Evolutionary conservation across 257 asterid species (phyloP).

Genomic region (Nicotiana sylvestris): DNA sequence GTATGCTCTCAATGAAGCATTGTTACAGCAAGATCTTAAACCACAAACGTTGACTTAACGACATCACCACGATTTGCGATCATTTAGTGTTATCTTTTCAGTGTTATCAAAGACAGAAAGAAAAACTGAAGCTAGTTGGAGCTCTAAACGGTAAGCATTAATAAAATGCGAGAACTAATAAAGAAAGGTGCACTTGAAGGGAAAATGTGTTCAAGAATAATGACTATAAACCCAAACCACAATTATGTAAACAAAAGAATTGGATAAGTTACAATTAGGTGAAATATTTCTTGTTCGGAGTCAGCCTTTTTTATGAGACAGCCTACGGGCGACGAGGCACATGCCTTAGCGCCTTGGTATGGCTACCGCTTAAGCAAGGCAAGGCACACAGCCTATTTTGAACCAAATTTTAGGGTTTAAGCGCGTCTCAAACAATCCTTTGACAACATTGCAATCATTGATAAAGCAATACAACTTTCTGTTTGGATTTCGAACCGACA

Average conservation of each 20-base stretch:
- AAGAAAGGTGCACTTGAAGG: neutral
- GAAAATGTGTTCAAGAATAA: neutral
- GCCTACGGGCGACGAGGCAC: neutral
- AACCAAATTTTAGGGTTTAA: neutral
- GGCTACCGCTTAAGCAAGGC: neutral
- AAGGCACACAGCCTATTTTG: neutral
- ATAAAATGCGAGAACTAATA: neutral
- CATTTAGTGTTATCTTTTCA: neutral
- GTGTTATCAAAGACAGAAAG: neutral
- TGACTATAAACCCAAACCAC: neutral
- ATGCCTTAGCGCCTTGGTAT: neutral
- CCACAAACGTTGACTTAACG: neutral
- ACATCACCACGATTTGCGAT: neutral
- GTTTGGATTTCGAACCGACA: neutral
- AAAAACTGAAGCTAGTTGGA: neutral
- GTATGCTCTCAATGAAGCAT: neutral
- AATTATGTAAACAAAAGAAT: neutral
- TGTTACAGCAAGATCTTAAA: neutral
- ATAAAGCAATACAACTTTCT: neutral
- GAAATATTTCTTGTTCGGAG: neutral
- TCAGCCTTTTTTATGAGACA: neutral
- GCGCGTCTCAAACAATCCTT: neutral
- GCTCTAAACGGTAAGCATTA: neutral
- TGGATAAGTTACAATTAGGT: neutral
- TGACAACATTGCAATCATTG: neutral